Evolutionary conservation across 768 basidiomycete genomes (phyloP), one percentile per base, ranked within the genome.

Genomic region (Psilocybe tampanensis): DNA sequence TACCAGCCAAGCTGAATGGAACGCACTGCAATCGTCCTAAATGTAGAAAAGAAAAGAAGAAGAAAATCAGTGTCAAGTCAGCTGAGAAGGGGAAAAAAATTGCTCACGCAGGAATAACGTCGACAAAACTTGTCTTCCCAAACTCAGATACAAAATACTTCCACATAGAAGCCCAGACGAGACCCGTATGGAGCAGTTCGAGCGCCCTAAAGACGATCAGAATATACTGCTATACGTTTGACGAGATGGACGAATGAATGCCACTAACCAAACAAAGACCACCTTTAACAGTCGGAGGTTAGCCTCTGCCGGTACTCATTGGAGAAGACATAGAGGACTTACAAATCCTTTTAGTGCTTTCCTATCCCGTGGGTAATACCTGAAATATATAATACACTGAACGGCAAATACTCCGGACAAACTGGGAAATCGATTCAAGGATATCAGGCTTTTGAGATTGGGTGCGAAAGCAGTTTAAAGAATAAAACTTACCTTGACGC

Each of bases 401-500:
- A 60, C 50, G 26, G 52, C 58, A 52, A 60, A 60, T 19, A 60
- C 58, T 17, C 58, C 58, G 43, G 58, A 55, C 39, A 60, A 53
- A 19, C 58, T 60, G 33, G 12, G 9, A 45, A 36, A 17, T 26
- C 11, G 15, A 47, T 33, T 29, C 32, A 47, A 17, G 29, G 29
- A 9, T 29, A 29, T 29, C 9, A 29, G 29, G 29, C 29, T 9
- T 29, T 9, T 5, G 5, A 29, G n/a, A n/a, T n/a, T n/a, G n/a
- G n/a, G n/a, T n/a, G n/a, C n/a, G n/a, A n/a, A n/a, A n/a, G n/a
- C n/a, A n/a, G n/a, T n/a, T n/a, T n/a, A n/a, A n/a, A n/a, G n/a
- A 29, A 18, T 23, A 34, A 15, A 11, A 45, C 53, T n/a, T 19
- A 60, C 58, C 49, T 50, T 11, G 58, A 60, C 13, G 58, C 58